Evolutionary conservation across 495 filamentous ascomycete genomes (phyloP), one percentile per base, ranked within the genome.

Genomic region (Podospora bellae-mahoneyi): DNA sequence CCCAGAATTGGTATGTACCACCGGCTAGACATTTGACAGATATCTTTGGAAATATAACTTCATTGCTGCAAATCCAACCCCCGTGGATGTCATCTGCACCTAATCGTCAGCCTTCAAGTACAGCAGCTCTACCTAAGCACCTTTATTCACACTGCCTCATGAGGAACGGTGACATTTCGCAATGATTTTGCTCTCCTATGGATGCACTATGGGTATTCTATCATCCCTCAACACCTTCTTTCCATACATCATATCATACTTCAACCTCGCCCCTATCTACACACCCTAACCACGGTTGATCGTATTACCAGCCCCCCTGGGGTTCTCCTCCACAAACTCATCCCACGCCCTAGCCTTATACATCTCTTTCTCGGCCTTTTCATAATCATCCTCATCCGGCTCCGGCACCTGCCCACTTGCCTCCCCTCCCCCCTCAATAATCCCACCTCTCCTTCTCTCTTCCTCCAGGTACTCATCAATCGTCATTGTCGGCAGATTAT

Each of bases 391-490:
- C 80, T 97, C 94, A 78, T 98, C 91, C 28, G 90, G 83, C 76
- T 93, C 89, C 4, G 89, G 87, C 64, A 80, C 77, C 20, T 86
- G 79, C n/a, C 85, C 85, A 64, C 90, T 93, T 69, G 90, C 85
- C 74, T 90, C 89, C n/a, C 90, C 92, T 56, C 95, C 95, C 32
- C 93, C 94, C 75, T 97, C 89, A 64, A 97, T 90, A 26, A 99
- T 91, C n/a, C 92, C 92, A 9, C 96, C 96, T 75, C 91, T 82
- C 68, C 86, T 83, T 68, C 88, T 83, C 78, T 99, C 95, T 80
- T 99, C 95, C 60, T 94, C 94, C 18, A 99, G 81, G 75, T 98
- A 98, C 78, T 99, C 95, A 70, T 99, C 96, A 68, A 99, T 98
- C 0, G 87, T 91, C 95, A 98, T 98, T 0, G 96, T 98, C 9